These are phyloP conservation scores for Xylariaceae sp. DNA, from an alignment of 2,329 filamentous ascomycete species.

Conservation along the genomic window DNA sequence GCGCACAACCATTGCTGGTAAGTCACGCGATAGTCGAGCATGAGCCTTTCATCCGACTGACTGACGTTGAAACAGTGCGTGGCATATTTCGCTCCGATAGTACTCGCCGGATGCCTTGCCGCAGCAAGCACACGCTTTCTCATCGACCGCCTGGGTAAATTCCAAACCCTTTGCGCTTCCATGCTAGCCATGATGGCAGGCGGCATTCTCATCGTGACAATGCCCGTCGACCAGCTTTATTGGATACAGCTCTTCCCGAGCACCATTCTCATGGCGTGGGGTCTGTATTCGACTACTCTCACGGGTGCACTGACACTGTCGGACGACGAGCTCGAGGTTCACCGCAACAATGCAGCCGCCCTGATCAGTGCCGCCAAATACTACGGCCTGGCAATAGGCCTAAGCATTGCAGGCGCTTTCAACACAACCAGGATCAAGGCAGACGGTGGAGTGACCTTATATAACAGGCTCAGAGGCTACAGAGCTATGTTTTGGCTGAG, in stretches of 20 bases:
- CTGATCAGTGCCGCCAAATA: slow-evolving; percentile 53
- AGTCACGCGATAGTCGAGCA: not conserved
- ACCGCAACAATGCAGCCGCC: slow-evolving; percentile 28
- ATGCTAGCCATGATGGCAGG: slow-evolving; percentile 41
- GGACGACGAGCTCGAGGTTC: slow-evolving; percentile 42
- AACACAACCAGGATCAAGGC: slow-evolving; percentile 39
- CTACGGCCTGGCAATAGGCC: slow-evolving; percentile 60
- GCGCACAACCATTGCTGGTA: slow-evolving; percentile 31
- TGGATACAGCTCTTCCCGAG: slow-evolving; percentile 60
- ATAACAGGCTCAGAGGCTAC: slow-evolving; percentile 21
- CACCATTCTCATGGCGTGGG: slow-evolving; percentile 53
- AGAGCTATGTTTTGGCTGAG: slow-evolving; percentile 25
- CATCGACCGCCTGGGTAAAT: slow-evolving; percentile 28
- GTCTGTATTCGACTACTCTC: slow-evolving; percentile 64
- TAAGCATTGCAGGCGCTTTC: slow-evolving; percentile 62
- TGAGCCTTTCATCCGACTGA: slow-evolving; percentile 10
- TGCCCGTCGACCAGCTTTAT: slow-evolving; percentile 53
- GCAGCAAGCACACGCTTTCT: slow-evolving; percentile 29
- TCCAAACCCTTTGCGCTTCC: slow-evolving; percentile 40
- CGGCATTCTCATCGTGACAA: slow-evolving; percentile 40
- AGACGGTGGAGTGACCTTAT: slow-evolving; percentile 8
- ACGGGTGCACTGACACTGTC: slow-evolving; percentile 56
- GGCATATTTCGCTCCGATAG: slow-evolving; percentile 28
- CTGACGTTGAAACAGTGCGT: slow-evolving; percentile 20
- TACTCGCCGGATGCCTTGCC: slow-evolving; percentile 25